Base-by-base conservation (phyloP, 2,329 filamentous ascomycete genomes). In the Verticillium zaregamsianum region DNA sequence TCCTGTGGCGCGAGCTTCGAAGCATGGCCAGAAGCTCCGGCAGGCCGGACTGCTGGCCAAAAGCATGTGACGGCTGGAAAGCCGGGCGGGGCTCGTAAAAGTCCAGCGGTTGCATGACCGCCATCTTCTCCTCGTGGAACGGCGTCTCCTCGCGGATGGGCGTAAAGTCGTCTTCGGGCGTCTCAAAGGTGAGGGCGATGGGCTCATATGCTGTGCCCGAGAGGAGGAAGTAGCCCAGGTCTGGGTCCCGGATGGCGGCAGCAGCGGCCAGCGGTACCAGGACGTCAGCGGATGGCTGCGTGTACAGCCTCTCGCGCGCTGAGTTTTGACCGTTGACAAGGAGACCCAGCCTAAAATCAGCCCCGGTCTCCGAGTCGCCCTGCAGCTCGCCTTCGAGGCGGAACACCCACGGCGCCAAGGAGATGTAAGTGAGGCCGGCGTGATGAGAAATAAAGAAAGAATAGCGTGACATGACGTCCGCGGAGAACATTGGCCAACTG, bases 61-160 rank as follows among this genome's bases (percentile, higher is more conserved):
- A 86, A 8, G 78, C 78, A 61, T 85, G 81, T 20, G 88, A 82
- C 7, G 87, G 82, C 67, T 88, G 84, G 75, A 89, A 91, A 1
- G 85, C 79, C 52, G 86, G 88, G 49, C 90, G 85, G n/a, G 86
- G 84, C 68, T 87, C 84, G 68, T 82, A 86, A 57, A 86, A 80
- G 59, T 82, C 78, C 60, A 82, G 72, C 28, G 79, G 81, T 54
- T 80, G 75, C 65, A 80, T 77, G 62, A 79, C 78, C 7, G 72
- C 72, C 58, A 78, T 75, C 59, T 77, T 77, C 20, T 77, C 72
- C 58, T 78, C 74, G 61, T 76, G 76, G 11, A 74, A 70, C 2
- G 81, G 77, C 20, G 78, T 81, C 57, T 79, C 78, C 15, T 77
- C 74, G 59, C 68, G 74, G 17, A 79, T 67, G n/a, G 78, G 77